Evolutionary conservation across 345 rosid species (phyloP), one percentile per base, ranked within the genome.

Genomic region (Eucalyptus sideroxylon): DNA sequence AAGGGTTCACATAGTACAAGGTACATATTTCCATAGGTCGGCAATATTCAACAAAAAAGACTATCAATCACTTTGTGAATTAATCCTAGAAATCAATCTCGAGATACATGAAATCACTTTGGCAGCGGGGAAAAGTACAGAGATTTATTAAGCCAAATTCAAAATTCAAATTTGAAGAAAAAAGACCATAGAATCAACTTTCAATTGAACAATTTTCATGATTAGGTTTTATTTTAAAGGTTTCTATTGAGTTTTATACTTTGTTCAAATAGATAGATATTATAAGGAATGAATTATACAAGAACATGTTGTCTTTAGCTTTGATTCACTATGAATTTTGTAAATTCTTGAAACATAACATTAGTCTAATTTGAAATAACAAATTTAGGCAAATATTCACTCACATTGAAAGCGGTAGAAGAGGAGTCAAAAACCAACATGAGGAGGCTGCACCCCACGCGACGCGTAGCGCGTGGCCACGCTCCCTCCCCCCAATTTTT

Each of bases 121-220:
- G 1, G 23, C 3, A 3, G 8, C 1, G 2, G 27, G 12, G 2
- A 37, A 37, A 77, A 77, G 26, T 5, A 0, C 9, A 37, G 6
- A 77, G 45, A 5, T 77, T 77, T 37, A 21, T 11, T 0, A 0
- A 24, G 16, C 14, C 47, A 21, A 40, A 77, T 77, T 40, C 16
- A 6, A 40, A 77, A 77, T 40, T 11, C 5, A 3, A 8, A 69
- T 4, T 31, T 69, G 13, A 69, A 16, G 5, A 16, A 31, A 31
- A 69, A 72, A 17, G 3, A 21, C 5, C 5, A 77, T 19, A 77
- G 10, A 40, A 40, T 77, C 44, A 23, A 77, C 47, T 13, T 23
- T 77, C 16, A 21, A 11, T 77, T 0, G 47, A 40, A 11, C 27
- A 21, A 24, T 77, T 21, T 77, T 40, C 30, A 7, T 5, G 13